phyloP scores from a whole-genome alignment of 2,329 filamentous ascomycete species.

The Rugonectria rugulosa region DNA sequence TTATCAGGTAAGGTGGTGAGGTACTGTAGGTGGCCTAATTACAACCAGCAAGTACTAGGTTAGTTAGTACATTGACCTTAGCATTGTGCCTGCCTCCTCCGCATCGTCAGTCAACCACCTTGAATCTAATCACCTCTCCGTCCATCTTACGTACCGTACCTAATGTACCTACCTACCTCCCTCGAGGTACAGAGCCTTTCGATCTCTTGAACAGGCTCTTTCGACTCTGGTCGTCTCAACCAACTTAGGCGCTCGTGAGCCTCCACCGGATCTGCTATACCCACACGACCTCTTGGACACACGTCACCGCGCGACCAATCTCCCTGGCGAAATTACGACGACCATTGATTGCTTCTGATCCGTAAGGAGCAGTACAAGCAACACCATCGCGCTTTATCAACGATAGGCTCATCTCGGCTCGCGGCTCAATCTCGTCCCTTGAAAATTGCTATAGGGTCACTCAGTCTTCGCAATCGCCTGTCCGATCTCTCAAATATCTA shows the following conservation, averaged over 20 bases:
- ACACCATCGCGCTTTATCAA: neutral
- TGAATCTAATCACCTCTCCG: neutral
- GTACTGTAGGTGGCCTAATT: too few relatives aligned
- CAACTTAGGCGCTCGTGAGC: neutral
- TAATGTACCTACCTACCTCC: neutral
- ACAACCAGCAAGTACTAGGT: too few relatives aligned
- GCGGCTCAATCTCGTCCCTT: neutral
- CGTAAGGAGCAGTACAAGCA: neutral
- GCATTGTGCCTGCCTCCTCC: conserved; percentile 6
- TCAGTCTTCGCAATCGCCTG: conserved; percentile 2
- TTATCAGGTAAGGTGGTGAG: too few relatives aligned
- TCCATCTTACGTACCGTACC: neutral
- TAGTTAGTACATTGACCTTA: neutral
- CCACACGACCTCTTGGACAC: neutral
- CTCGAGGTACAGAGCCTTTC: too few relatives aligned
- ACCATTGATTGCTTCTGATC: neutral
- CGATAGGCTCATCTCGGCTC: neutral
- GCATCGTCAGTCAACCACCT: conserved; percentile 10
- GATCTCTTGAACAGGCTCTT: too few relatives aligned
- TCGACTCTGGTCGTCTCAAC: neutral
- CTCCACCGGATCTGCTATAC: neutral
- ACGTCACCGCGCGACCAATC: neutral
- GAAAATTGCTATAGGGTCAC: neutral
- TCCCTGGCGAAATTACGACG: neutral
- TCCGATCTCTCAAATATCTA: conserved; percentile 23